phyloP scores from a whole-genome alignment of 129 eudicot genomes.

The Tagetes erecta region DNA sequence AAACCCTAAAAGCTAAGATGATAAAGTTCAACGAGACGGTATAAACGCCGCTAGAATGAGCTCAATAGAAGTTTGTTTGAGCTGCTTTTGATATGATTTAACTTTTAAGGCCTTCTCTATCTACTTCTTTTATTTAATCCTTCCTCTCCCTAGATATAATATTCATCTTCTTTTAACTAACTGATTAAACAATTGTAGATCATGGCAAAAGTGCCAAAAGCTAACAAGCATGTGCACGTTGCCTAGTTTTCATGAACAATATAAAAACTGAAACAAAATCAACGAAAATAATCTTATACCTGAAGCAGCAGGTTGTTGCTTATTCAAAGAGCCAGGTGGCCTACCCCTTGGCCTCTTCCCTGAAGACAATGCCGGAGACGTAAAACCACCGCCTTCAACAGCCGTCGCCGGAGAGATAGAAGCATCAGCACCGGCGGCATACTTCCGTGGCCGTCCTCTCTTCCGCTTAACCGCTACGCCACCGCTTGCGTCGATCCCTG shows the following conservation, averaged over 20 bases:
- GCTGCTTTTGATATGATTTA: too few species aligned
- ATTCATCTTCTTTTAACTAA: constrained; percentile 15
- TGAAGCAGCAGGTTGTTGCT: constrained; percentile 28
- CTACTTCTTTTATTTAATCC: too few species aligned
- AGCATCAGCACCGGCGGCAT: constrained; percentile 36
- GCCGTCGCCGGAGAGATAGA: constrained; percentile 18
- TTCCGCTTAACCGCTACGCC: constrained; percentile 31
- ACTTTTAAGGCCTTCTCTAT: too few species aligned
- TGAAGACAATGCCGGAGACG: constrained; percentile 28
- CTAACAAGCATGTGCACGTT: constrained; percentile 21
- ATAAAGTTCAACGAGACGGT: too few species aligned
- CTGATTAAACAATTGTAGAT: constrained; percentile 20
- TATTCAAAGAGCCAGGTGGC: constrained; percentile 50
- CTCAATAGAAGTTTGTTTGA: too few species aligned
- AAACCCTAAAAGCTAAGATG: too few species aligned
- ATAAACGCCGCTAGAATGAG: too few species aligned
- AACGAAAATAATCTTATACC: constrained; percentile 20
- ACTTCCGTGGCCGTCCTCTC: constrained; percentile 60
- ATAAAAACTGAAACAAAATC: background rate
- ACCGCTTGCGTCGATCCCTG: constrained; percentile 20
- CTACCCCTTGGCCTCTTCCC: constrained; percentile 52
- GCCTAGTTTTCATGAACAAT: constrained; percentile 15
- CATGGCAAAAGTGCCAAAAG: constrained; percentile 5
- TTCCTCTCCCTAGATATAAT: background rate
- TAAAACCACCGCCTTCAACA: constrained; percentile 23